Evolutionary conservation across 768 basidiomycete species (phyloP), one percentile per base, ranked within the genome.

Genomic region (Lactarius indigo): DNA sequence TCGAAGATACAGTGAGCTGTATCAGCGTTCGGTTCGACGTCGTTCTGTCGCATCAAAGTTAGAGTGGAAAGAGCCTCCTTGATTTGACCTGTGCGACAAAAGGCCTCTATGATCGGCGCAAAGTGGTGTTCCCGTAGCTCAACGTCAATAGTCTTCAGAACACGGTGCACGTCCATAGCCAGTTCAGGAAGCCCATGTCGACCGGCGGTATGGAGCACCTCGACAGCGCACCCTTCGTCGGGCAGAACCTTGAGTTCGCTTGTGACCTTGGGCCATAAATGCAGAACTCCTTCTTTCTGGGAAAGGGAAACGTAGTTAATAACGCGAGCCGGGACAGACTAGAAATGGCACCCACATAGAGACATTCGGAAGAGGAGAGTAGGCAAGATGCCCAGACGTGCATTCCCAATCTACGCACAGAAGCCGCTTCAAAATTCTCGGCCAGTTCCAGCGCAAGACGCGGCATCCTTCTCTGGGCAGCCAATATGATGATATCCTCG

Each of bases 371-470:
- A 33, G 89, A 86, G 10, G 88, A 79, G 18, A 81, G 74, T 52
- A 96, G 80, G 71, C 90, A 88, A 2, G 83, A 77, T 59, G 87
- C 76, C 93, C 92, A 96, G 1, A 82, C 78, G 7, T 77, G 75
- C 23, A 78, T 75, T 3, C 82, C 81, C 33, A 94, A 72, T 69
- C 79, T 81, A 41, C 87, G 82, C 33, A 82, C 76, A 5, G 86
- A 83, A 6, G 78, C 72, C 44, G 75, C 71, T 71, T 94, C 92
- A 61, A 84, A 91, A 67, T 82, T 78, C 3, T 79, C 75, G 0
- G 87, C 86, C 17, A 95, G 73, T 61, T 94, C 92, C 57, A 92
- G 75, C 3, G 92, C 92, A 30, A 95, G 80, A 59, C 85, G 82
- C 1, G 91, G 82, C 64, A 82, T 78, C 26, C 85, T 84, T 57